Conservation (phyloP, 257 asterid species). For the Capsicum rhomboideum region DNA sequence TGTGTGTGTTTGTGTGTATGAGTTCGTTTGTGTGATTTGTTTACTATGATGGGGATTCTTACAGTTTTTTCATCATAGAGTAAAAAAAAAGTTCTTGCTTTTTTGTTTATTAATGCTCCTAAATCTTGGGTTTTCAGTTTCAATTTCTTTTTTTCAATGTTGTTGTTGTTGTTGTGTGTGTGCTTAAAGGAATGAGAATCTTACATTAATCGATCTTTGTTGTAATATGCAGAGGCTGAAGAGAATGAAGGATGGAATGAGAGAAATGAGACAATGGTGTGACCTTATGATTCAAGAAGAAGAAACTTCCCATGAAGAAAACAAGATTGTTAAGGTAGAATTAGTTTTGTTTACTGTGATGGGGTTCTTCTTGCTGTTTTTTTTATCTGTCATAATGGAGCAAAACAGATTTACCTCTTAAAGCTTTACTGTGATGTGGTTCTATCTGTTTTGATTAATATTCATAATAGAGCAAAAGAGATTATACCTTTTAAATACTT, state of each 20-base stretch:
- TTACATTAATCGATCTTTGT: background rate
- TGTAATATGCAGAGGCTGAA: background rate
- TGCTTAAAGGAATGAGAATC: background rate
- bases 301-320: background rate
- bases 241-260: conserved; percentile 1
- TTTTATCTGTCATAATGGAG: too few species aligned
- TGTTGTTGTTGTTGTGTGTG: too few species aligned
- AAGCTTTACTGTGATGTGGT: background rate
- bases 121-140: too few species aligned
- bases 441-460: background rate
- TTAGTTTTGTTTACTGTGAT: background rate
- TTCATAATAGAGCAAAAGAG: background rate
- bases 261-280: conserved; percentile 1
- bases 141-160: too few species aligned
- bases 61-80: too few species aligned
- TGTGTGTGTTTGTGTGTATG: too few species aligned
- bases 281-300: conserved; percentile 4
- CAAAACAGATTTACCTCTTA: too few species aligned
- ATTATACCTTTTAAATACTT: background rate
- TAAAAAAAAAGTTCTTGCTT: too few species aligned
- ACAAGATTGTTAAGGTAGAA: background rate
- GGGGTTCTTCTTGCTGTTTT: background rate
- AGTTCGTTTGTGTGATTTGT: too few species aligned
- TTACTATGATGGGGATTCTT: background rate
- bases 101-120: too few species aligned